phyloP scores from a whole-genome alignment of 306 rosid genomes.

The Biancaea sappan region DNA sequence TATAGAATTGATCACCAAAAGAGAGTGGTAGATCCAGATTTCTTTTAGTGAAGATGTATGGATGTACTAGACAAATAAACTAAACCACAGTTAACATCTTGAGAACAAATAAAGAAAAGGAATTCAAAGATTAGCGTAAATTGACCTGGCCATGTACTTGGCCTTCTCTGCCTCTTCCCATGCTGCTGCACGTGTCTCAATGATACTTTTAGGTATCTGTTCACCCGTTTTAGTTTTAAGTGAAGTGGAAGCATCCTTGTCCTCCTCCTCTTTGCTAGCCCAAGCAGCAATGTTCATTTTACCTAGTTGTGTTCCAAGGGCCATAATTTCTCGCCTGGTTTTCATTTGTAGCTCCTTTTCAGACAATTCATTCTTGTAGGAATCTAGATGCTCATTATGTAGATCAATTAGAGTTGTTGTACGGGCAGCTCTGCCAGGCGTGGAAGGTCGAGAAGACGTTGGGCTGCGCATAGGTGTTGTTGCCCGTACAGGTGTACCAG shows the following conservation, averaged over 20 bases:
- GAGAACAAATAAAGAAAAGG: background rate
- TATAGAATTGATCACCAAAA: background rate
- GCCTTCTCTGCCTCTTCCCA: slow-evolving; percentile 98
- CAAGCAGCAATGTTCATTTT: slow-evolving; percentile 96
- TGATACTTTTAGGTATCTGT: slow-evolving; percentile 45
- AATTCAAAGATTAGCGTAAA: slow-evolving; percentile 11
- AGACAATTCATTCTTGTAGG: slow-evolving; percentile 57
- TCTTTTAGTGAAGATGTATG: slow-evolving; percentile 9
- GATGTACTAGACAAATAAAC: background rate
- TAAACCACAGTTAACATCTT: background rate
- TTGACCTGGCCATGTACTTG: slow-evolving; percentile 87
- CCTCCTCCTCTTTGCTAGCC: slow-evolving; percentile 98
- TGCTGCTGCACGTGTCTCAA: slow-evolving; percentile 86
- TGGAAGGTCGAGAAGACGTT: slow-evolving; percentile 76
- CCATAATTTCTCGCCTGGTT: slow-evolving; percentile 92
- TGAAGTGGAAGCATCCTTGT: slow-evolving; percentile 83
- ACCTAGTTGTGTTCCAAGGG: slow-evolving; percentile 89
- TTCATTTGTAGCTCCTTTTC: slow-evolving; percentile 91
- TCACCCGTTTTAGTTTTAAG: slow-evolving; percentile 54
- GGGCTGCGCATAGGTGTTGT: slow-evolving; percentile 94
- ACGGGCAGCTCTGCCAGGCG: slow-evolving; percentile 68
- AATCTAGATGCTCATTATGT: slow-evolving; percentile 39
- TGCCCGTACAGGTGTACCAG: slow-evolving; percentile 94
- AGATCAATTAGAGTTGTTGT: slow-evolving; percentile 39
- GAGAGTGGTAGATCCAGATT: background rate